phyloP scores from a whole-genome alignment of 352 stramenopile species.

The Pythium monospermum region DNA sequence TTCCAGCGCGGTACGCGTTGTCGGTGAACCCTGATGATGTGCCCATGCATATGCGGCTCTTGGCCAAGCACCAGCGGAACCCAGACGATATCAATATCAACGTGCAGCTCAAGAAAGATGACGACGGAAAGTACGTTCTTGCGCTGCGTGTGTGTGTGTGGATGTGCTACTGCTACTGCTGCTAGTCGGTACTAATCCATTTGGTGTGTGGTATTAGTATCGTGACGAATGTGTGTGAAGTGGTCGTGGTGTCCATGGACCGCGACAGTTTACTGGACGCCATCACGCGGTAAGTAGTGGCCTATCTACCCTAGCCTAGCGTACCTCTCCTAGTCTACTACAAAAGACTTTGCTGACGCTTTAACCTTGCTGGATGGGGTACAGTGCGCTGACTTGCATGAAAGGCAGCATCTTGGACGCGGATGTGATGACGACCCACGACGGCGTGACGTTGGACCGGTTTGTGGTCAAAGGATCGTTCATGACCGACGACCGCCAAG shows the following conservation, averaged over 20 bases:
- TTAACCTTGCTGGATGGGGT: background rate
- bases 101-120: slow-evolving; percentile 80
- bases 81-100: slow-evolving; percentile 81
- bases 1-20: slow-evolving; percentile 79
- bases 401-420: slow-evolving; percentile 85
- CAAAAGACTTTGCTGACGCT: background rate
- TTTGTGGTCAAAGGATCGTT: slow-evolving; percentile 82
- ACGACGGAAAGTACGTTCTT: slow-evolving; percentile 70
- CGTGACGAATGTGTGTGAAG: slow-evolving; percentile 72
- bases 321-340: background rate
- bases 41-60: slow-evolving; percentile 81
- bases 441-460: slow-evolving; percentile 67
- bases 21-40: slow-evolving; percentile 85
- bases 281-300: slow-evolving; percentile 41
- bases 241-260: slow-evolving; percentile 75
- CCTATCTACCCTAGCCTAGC: background rate
- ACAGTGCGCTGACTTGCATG: slow-evolving; percentile 65
- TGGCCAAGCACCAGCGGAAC: slow-evolving; percentile 76
- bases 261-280: slow-evolving; percentile 76
- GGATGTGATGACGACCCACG: slow-evolving; percentile 82
- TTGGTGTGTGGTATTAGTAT: slow-evolving; percentile 32
- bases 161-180: no score
- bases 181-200: no score
- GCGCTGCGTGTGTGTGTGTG: slow-evolving; percentile 1
- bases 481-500: slow-evolving; percentile 74